Conservation (phyloP, 2,329 filamentous ascomycete species). For the Penicillium sp. region DNA sequence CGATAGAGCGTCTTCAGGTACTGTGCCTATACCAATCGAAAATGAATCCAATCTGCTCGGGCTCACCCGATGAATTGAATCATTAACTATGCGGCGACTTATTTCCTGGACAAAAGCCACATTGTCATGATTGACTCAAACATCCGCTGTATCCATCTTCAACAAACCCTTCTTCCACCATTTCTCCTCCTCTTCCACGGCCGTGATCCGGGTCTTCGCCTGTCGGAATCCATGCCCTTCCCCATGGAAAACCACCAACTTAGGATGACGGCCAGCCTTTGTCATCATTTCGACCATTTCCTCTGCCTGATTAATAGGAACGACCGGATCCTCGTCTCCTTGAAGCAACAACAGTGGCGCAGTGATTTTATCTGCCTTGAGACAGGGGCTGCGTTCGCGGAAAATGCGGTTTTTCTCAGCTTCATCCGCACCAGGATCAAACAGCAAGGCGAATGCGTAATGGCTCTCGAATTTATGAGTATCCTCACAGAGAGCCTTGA, state of each 20-base stretch:
- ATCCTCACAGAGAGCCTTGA: slow-evolving; percentile 43
- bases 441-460: slow-evolving; percentile 48
- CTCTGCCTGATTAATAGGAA: slow-evolving; percentile 56
- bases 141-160: neutral
- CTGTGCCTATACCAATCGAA: slow-evolving; percentile 20
- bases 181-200: slow-evolving; percentile 47
- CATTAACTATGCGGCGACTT: too few relatives aligned
- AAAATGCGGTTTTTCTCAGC: slow-evolving; percentile 44
- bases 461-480: slow-evolving; percentile 56
- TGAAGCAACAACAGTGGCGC: slow-evolving; percentile 55
- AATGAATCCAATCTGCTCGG: slow-evolving; percentile 23
- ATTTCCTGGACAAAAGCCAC: too few relatives aligned
- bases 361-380: slow-evolving; percentile 46
- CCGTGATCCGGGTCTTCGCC: slow-evolving; percentile 41
- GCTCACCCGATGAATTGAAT: slow-evolving; percentile 6
- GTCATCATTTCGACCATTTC: slow-evolving; percentile 49
- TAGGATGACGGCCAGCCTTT: slow-evolving; percentile 43
- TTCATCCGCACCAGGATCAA: slow-evolving; percentile 31
- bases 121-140: neutral
- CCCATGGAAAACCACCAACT: slow-evolving; percentile 46
- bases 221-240: slow-evolving; percentile 52
- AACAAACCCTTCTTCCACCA: slow-evolving; percentile 42
- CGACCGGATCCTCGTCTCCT: slow-evolving; percentile 54
- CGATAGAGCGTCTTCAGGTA: too few relatives aligned
- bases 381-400: slow-evolving; percentile 49